These are phyloP conservation scores for Pythium inflatum DNA, from an alignment of 352 stramenopile genomes.

Conservation along the genomic window DNA sequence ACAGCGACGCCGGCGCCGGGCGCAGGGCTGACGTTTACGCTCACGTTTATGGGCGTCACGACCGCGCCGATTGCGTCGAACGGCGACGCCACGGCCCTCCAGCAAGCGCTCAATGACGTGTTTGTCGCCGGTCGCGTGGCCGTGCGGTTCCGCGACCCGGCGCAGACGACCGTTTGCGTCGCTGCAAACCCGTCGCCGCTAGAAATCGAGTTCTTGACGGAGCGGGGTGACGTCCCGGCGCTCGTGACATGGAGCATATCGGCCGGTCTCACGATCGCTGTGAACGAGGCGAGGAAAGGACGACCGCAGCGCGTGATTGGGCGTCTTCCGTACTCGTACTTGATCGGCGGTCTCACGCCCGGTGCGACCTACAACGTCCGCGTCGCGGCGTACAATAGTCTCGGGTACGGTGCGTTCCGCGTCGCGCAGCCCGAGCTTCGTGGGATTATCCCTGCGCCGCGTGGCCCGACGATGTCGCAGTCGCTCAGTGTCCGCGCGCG, in stretches of 20 bases:
- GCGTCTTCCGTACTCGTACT: constrained; percentile 80
- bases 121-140: constrained; percentile 61
- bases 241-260: constrained; percentile 25
- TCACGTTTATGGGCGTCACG: constrained; percentile 59
- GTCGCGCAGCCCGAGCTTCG: constrained; percentile 38
- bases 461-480: constrained; percentile 67
- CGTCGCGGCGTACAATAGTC: constrained; percentile 93
- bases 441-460: constrained; percentile 41
- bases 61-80: constrained; percentile 53
- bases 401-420: constrained; percentile 89
- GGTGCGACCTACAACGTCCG: constrained; percentile 87
- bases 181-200: constrained; percentile 37
- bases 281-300: constrained; percentile 59
- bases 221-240: constrained; percentile 52
- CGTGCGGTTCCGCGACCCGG: constrained; percentile 44
- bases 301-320: constrained; percentile 59
- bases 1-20: constrained; percentile 21
- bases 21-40: constrained; percentile 64
- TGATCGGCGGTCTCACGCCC: constrained; percentile 77
- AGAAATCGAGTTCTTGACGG: constrained; percentile 60
- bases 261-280: constrained; percentile 7
- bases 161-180: constrained; percentile 57
- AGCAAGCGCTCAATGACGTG: constrained; percentile 61
- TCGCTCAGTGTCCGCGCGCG: constrained; percentile 83
- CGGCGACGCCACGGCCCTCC: constrained; percentile 40